Evolutionary conservation across 371 early-diverging fungal genomes (phyloP), one percentile per base, ranked within the genome.

Genomic region (Syncephalastrum racemosum): DNA sequence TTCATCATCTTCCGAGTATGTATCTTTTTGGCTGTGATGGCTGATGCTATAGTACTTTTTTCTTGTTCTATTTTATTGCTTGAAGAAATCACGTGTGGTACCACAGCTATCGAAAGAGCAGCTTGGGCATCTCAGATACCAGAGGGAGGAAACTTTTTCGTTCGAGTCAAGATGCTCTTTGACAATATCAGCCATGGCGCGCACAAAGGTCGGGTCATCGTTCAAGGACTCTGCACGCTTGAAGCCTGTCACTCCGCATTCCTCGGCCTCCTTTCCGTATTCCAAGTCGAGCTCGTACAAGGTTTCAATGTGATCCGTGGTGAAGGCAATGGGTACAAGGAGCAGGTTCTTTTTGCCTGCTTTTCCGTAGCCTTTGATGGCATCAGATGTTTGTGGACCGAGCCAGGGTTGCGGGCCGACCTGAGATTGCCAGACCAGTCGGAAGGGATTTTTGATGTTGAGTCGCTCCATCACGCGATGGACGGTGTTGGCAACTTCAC

Each of bases 221-320:
- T 98, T 98, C 45, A 97, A 77, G 8, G 95, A 91, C 67, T 93
- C 96, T 14, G 87, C 90, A 18, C 97, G 86, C 55, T 87, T 90
- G 66, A 87, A 88, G 19, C 91, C 91, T 18, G 85, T 85, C 20
- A 96, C 76, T 1, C 95, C 92, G 4, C 74, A 64, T 81, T 94
- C 84, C 50, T 85, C 68, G 0, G 97, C 98, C n/a, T 90, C 80
- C 31, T 91, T 76, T 2, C 88, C 90, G 64, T 95, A 95, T 63
- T 96, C 95, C 18, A 90, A 60, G 73, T 96, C 98, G 50, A 98
- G 75, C 82, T 98, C 98, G 79, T 83, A 98, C 53, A 98, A 62
- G 2, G 98, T 98, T 71, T 98, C 98, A 49, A 98, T 90, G 68
- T 98, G 98, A 64, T 98, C 98, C 25, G 90, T 90, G 4, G 95